A percentile compares a stretch with the other conserved stretches of the same genome.
Conservation (phyloP, 495 filamentous ascomycete genomes). For the Amorphotheca resinae region DNA sequence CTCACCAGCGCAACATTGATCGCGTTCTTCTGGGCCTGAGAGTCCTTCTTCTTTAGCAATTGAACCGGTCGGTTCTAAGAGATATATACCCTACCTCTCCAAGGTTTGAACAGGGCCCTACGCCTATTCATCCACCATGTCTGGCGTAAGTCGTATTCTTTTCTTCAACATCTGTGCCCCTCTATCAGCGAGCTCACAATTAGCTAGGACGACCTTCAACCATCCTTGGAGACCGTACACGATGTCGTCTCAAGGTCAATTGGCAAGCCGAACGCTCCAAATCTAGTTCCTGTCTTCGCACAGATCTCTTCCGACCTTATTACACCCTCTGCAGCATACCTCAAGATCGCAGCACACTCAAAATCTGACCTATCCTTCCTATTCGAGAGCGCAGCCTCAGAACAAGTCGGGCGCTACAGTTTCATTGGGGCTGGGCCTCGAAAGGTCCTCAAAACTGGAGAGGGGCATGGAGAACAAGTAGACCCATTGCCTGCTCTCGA, state of each 20-base stretch:
- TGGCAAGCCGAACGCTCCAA: slow-evolving; percentile 48
- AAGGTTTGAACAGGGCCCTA: no score
- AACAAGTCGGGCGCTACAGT: slow-evolving; percentile 85
- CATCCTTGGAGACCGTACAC: slow-evolving; percentile 38
- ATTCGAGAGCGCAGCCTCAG: slow-evolving; percentile 88
- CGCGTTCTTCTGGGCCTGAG: no score
- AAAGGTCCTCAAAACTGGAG: slow-evolving; percentile 77
- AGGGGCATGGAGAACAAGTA: slow-evolving; percentile 66
- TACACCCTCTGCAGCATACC: slow-evolving; percentile 81
- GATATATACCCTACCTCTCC: no score
- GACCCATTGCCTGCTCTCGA: slow-evolving; percentile 79
- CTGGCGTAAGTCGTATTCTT: slow-evolving; percentile 20
- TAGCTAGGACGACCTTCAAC: slow-evolving; percentile 31
- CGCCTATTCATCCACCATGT: slow-evolving; percentile 21
- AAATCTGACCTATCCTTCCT: slow-evolving; percentile 64
- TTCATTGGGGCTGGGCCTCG: slow-evolving; percentile 86
- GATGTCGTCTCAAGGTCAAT: slow-evolving; percentile 40
- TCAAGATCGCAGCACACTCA: slow-evolving; percentile 70
- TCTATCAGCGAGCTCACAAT: slow-evolving; percentile 5
- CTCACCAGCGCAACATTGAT: not conserved
- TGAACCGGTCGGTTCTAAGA: no score
- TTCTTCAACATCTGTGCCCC: not conserved
- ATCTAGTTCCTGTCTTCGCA: slow-evolving; percentile 74
- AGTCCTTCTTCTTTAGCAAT: no score
- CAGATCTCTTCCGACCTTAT: slow-evolving; percentile 83